Percentiles rank a stretch among this genome's conserved stretches.
Conservation (phyloP, 257 asterid genomes). For the Ophiorrhiza pumila region DNA sequence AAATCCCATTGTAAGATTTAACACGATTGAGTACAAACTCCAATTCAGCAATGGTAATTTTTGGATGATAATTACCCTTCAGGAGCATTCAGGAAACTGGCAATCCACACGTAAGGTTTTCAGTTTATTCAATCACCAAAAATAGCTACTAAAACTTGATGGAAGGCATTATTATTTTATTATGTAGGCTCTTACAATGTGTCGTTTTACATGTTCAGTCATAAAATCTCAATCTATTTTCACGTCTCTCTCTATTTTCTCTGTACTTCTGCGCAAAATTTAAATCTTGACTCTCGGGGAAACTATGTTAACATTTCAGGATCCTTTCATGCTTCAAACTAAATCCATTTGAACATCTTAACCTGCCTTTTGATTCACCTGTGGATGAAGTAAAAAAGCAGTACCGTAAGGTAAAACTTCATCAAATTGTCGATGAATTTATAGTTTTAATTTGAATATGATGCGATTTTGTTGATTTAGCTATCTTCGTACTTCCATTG, state of each 20-base stretch:
- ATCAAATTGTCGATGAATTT: constrained; percentile 5
- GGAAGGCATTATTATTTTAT: background rate
- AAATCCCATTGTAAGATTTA: background rate
- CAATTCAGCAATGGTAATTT: background rate
- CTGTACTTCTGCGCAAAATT: background rate
- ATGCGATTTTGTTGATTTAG: background rate
- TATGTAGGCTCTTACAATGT: background rate
- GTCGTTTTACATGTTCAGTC: background rate
- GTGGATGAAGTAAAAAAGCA: constrained; percentile 75
- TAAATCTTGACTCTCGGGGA: constrained; percentile 3
- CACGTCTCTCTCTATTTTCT: background rate
- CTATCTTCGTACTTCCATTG: background rate
- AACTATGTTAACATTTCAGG: constrained; percentile 44
- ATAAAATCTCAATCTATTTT: background rate
- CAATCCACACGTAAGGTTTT: background rate
- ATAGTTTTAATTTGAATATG: constrained; percentile 1
- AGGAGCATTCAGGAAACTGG: background rate
- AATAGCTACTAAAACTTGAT: background rate
- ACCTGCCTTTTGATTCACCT: constrained; percentile 76
- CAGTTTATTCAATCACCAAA: background rate
- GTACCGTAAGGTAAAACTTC: constrained; percentile 77
- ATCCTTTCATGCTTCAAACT: constrained; percentile 96
- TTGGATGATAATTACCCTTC: background rate
- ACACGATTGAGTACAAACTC: background rate
- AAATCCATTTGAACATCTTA: constrained; percentile 90